Percentiles rank a stretch among this genome's conserved stretches.
Conservation (phyloP, 2,329 filamentous ascomycete genomes). For the Curvularia hawaiiensis region DNA sequence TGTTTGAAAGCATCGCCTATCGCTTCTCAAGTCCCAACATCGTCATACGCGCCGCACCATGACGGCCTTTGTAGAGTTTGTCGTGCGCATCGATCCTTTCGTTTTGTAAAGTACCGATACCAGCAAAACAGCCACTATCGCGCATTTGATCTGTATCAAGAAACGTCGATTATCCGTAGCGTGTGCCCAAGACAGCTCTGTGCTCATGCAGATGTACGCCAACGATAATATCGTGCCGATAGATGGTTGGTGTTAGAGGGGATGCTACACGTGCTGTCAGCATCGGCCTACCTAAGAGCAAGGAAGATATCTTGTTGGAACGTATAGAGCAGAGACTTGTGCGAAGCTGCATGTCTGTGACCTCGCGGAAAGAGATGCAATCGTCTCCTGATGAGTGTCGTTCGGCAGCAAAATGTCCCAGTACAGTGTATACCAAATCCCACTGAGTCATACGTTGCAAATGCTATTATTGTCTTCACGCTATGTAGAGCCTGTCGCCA, state of each 20-base stretch:
- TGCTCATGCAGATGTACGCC: constrained; percentile 57
- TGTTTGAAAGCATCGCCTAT: constrained; percentile 55
- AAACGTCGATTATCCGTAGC: background rate
- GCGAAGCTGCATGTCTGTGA: background rate
- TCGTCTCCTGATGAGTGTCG: background rate
- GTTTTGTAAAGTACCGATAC: too few relatives aligned
- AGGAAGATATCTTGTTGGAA: background rate
- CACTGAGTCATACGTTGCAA: background rate
- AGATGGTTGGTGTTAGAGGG: constrained; percentile 69
- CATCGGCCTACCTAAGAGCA: constrained; percentile 49
- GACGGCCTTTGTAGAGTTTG: too few relatives aligned
- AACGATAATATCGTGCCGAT: constrained; percentile 60
- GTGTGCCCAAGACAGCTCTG: background rate
- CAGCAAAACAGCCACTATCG: too few relatives aligned
- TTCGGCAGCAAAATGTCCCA: constrained; percentile 48
- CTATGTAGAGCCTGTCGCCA: constrained; percentile 56
- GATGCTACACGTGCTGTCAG: constrained; percentile 63
- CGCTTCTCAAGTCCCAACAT: too few relatives aligned
- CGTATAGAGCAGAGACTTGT: background rate
- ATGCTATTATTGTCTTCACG: constrained; percentile 4
- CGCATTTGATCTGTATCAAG: too few relatives aligned
- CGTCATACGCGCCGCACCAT: too few relatives aligned
- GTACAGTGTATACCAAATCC: background rate
- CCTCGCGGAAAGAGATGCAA: background rate
- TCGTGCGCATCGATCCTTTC: too few relatives aligned